Base-by-base conservation (phyloP, 805 yeast species). In the Ogataea polymorpha region DNA sequence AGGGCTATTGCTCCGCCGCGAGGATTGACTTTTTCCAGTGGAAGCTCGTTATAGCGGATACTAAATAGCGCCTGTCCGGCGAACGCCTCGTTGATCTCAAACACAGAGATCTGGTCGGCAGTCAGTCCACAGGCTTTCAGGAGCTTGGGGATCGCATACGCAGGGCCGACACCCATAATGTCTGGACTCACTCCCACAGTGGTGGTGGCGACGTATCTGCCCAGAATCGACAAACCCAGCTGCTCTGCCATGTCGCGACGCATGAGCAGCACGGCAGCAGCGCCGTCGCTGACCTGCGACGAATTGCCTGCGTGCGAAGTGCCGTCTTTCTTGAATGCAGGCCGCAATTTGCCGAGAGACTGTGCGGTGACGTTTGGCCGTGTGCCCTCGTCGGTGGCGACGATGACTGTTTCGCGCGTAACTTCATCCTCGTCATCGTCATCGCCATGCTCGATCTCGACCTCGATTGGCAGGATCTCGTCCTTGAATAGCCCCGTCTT, bases 141-240 rank as follows among this genome's bases (percentile, higher is more conserved):
- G 14, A 87, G 82, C 41, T 75, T 77, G 47, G 99, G 98, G 56
- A 91, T 90, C 45, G 98, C 99, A 55, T 76, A 79, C 20, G 96
- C 97, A 44, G 99, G 99, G 32, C 98, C 99, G 55, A 91, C 80
- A 44, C 98, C 99, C 99, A 91, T 91, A 46, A 90, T 79, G 67
- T 88, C 95, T 16, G 97, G 97, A 41, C 97, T 96, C 33, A 90
- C 96, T 55, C 99, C 99, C 42, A 85, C 91, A 29, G 81, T 71
- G 52, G 83, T 77, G 57, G 86, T 81, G 53, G 81, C 83, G 48
- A 89, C 79, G 54, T 78, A 91, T 70, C 86, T 86, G 48, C 82
- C 99, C 44, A 83, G 56, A 46, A 88, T 79, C 41, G 85, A 82
- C 53, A 85, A 73, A 28, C 83, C 82, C 44, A 81, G 67, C 54